phyloP scores from a whole-genome alignment of 495 filamentous ascomycete species.

The Aspergillus diversus region DNA sequence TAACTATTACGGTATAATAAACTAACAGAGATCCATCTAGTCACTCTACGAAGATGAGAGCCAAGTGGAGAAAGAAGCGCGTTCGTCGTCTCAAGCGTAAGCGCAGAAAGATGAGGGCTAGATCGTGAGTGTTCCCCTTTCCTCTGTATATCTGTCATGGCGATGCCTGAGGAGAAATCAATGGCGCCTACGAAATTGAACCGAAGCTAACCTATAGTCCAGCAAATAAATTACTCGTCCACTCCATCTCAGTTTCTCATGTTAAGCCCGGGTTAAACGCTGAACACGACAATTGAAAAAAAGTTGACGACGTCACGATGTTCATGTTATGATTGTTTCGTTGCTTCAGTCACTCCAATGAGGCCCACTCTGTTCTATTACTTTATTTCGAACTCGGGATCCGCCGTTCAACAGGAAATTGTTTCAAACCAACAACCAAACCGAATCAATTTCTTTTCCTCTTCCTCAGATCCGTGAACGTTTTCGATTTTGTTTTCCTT shows the following conservation, averaged over 20 bases:
- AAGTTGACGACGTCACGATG: slow-evolving; percentile 44
- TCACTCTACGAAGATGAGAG: slow-evolving; percentile 82
- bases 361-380: slow-evolving; percentile 24
- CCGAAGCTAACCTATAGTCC: slow-evolving; percentile 35
- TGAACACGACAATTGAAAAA: slow-evolving; percentile 44
- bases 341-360: slow-evolving; percentile 33
- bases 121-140: slow-evolving; percentile 65
- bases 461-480: slow-evolving; percentile 37
- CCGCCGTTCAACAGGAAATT: slow-evolving; percentile 37
- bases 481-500: slow-evolving; percentile 27
- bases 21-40: slow-evolving; percentile 30
- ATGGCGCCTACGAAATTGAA: not conserved
- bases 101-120: slow-evolving; percentile 97
- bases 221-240: slow-evolving; percentile 76
- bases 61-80: slow-evolving; percentile 99
- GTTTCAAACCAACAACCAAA: slow-evolving; percentile 12
- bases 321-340: slow-evolving; percentile 38
- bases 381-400: slow-evolving; percentile 39
- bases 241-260: slow-evolving; percentile 62
- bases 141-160: not conserved
- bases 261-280: slow-evolving; percentile 48
- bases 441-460: slow-evolving; percentile 24
- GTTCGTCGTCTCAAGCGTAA: slow-evolving; percentile 97
- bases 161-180: not conserved
- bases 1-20: slow-evolving; percentile 4